phyloP scores from a whole-genome alignment of 345 rosid genomes.

The Populus alba region DNA sequence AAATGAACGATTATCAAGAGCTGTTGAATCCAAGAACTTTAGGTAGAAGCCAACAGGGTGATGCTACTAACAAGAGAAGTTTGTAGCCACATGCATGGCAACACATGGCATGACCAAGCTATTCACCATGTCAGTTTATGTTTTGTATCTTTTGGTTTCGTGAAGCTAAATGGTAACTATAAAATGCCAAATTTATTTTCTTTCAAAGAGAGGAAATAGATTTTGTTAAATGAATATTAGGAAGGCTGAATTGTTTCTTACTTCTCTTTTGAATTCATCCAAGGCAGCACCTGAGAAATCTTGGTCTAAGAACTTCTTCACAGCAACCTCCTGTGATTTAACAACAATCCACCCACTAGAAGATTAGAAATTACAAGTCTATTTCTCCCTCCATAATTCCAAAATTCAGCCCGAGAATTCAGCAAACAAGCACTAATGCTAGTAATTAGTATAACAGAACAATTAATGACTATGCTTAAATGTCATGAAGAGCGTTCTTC shows the following conservation, averaged over 20 bases:
- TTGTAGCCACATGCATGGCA: background rate
- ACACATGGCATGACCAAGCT: background rate
- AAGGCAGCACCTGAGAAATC: slow-evolving; percentile 98
- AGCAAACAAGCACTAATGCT: background rate
- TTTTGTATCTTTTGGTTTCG: background rate
- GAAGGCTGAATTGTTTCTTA: slow-evolving; percentile 43
- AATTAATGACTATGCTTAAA: background rate
- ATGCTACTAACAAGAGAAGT: background rate
- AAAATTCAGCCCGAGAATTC: slow-evolving; percentile 1
- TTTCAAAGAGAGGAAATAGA: background rate
- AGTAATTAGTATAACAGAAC: background rate
- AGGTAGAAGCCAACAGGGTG: background rate
- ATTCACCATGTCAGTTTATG: background rate
- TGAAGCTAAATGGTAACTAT: background rate
- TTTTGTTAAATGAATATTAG: slow-evolving; percentile 5
- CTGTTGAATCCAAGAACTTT: background rate
- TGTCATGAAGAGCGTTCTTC: background rate
- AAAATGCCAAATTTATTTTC: background rate
- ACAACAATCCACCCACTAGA: slow-evolving; percentile 31
- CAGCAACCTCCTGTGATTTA: slow-evolving; percentile 88
- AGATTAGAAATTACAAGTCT: slow-evolving; percentile 1
- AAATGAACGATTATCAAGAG: background rate
- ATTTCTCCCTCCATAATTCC: background rate
- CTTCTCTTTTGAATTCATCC: slow-evolving; percentile 96
- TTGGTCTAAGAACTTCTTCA: slow-evolving; percentile 98